Percentiles rank a stretch among this genome's conserved stretches.
Conservation (phyloP, 1,139 yeast species). For the Magnusiomyces magnusii region DNA sequence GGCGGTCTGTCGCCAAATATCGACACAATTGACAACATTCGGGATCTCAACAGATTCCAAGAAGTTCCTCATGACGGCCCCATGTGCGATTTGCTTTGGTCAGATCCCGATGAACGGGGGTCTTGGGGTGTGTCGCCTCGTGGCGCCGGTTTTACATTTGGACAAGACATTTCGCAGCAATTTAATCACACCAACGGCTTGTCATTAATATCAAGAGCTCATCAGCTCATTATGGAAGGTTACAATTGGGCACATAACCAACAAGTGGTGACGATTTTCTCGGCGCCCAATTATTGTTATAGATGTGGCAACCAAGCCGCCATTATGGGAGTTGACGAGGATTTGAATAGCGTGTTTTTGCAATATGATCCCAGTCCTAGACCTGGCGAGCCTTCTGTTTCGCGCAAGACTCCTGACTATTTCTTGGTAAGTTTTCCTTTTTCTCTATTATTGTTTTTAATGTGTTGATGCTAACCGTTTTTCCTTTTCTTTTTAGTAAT, state of each 20-base stretch:
- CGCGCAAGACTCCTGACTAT: slow-evolving; percentile 91
- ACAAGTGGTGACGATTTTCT: slow-evolving; percentile 77
- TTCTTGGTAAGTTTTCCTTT: slow-evolving; percentile 45
- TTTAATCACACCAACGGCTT: slow-evolving; percentile 73
- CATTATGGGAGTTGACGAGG: slow-evolving; percentile 92
- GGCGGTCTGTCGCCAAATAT: slow-evolving; percentile 85
- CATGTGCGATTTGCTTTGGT: slow-evolving; percentile 92
- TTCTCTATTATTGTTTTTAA: too few species aligned
- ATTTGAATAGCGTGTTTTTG: slow-evolving; percentile 37
- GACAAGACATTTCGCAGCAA: slow-evolving; percentile 73
- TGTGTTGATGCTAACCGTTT: too few species aligned
- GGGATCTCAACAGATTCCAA: slow-evolving; percentile 71
- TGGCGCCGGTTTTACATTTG: slow-evolving; percentile 94
- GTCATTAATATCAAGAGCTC: slow-evolving; percentile 81
- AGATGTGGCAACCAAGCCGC: slow-evolving; percentile 98
- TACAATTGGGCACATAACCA: slow-evolving; percentile 74
- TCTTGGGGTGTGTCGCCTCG: slow-evolving; percentile 96
- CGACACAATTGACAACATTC: slow-evolving; percentile 74
- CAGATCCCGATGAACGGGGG: slow-evolving; percentile 87
- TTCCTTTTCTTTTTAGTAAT: neutral
- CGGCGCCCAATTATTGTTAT: slow-evolving; percentile 91
- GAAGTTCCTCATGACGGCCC: slow-evolving; percentile 98
- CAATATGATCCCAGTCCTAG: slow-evolving; percentile 93
- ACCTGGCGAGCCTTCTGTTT: slow-evolving; percentile 94
- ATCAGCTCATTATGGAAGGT: slow-evolving; percentile 94